phyloP scores from a whole-genome alignment of 148 eudicot species.

The Beta vulgaris region DNA sequence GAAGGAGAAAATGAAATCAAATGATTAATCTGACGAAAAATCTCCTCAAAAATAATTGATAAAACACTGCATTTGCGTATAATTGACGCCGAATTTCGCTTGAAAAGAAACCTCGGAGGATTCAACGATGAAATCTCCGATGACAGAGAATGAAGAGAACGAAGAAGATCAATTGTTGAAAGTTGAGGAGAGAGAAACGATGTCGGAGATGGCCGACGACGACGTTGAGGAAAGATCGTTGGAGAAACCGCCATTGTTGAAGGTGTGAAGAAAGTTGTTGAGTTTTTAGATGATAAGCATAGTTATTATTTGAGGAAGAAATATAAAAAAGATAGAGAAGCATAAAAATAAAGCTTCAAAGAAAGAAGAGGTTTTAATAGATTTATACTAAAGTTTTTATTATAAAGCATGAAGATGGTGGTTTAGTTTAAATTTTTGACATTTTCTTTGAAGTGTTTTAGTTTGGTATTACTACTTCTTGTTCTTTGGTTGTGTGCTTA shows the following conservation, averaged over 20 bases:
- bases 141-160: conserved; percentile 43
- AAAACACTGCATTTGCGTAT: conserved; percentile 50
- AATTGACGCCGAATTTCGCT: conserved; percentile 39
- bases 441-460: conserved; percentile 8
- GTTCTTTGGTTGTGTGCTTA: conserved; percentile 5
- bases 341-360: too few relatives aligned
- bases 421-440: neutral
- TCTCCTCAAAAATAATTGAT: conserved; percentile 52
- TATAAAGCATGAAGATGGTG: neutral
- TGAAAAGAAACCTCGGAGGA: conserved; percentile 43
- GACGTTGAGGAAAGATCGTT: conserved; percentile 48
- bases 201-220: conserved; percentile 55
- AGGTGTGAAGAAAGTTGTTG: neutral
- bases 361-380: too few relatives aligned
- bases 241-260: conserved; percentile 59
- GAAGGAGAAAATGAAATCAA: conserved; percentile 31
- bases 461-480: neutral
- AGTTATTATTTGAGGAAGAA: too few relatives aligned
- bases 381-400: too few relatives aligned
- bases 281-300: too few relatives aligned
- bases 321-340: too few relatives aligned
- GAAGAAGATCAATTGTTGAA: conserved; percentile 39
- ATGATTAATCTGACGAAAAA: conserved; percentile 25
- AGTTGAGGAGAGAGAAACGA: conserved; percentile 51
- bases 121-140: conserved; percentile 34